Percentiles rank a stretch among this genome's conserved stretches.
These are phyloP conservation scores for Mucor racemosus DNA, from an alignment of 371 early-diverging fungal genomes.

Conservation along the genomic window DNA sequence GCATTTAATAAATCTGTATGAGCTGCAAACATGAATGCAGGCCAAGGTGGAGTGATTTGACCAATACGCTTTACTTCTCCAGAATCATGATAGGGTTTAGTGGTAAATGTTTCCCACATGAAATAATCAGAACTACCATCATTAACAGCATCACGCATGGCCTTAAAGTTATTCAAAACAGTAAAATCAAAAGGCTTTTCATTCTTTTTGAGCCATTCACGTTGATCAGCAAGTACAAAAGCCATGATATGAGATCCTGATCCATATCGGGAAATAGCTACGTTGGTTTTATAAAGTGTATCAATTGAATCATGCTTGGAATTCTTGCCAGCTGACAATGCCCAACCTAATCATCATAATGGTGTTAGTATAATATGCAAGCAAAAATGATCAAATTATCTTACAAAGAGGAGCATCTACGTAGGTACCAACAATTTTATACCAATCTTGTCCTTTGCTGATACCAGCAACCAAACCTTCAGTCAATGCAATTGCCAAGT, in stretches of 20 bases:
- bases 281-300: conserved; percentile 62
- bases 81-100: conserved; percentile 80
- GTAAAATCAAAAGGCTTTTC: conserved; percentile 59
- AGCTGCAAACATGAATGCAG: conserved; percentile 84
- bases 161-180: conserved; percentile 71
- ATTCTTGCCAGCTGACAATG: conserved; percentile 62
- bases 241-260: conserved; percentile 89
- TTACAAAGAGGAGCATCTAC: conserved; percentile 77
- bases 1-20: conserved; percentile 47
- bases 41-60: conserved; percentile 87
- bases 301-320: conserved; percentile 59
- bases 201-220: conserved; percentile 62
- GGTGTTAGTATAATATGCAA: not conserved
- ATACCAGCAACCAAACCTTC: conserved; percentile 85
- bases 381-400: conserved; percentile 9
- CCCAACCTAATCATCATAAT: conserved; percentile 61
- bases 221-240: conserved; percentile 73
- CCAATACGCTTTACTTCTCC: conserved; percentile 75
- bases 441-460: conserved; percentile 62
- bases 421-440: conserved; percentile 78
- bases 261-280: conserved; percentile 80
- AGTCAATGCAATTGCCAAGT: conserved; percentile 84
- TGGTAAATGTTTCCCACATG: conserved; percentile 88
- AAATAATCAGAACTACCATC: conserved; percentile 72
- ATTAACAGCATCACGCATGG: conserved; percentile 76